phyloP scores from a whole-genome alignment of 768 basidiomycete species.

The Podaxis mareebaensis region DNA sequence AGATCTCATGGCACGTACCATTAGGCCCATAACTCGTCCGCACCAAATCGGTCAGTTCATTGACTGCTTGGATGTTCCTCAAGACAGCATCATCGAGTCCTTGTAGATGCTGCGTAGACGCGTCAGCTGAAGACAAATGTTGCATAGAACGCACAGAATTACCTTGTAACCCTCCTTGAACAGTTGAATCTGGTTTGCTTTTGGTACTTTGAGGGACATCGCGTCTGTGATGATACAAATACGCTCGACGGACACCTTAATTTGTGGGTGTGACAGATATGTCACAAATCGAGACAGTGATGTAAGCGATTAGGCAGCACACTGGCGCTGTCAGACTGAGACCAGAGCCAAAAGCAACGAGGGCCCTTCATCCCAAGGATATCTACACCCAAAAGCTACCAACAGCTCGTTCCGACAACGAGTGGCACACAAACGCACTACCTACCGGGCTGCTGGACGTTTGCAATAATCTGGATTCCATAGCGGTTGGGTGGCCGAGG shows the following conservation, averaged over 20 bases:
- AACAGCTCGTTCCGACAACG: too few species aligned
- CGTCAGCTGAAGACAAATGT: conserved; percentile 7
- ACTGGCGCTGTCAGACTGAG: too few species aligned
- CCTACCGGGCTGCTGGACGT: too few species aligned
- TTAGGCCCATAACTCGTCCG: conserved; percentile 97
- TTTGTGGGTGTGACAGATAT: neutral
- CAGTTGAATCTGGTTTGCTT: conserved; percentile 82
- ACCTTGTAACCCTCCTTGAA: conserved; percentile 99
- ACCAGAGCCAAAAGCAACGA: too few species aligned
- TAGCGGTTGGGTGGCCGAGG: too few species aligned
- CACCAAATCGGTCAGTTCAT: conserved; percentile 92
- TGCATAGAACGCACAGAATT: neutral
- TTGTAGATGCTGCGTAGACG: conserved; percentile 55
- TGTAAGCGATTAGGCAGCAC: too few species aligned
- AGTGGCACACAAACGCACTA: too few species aligned
- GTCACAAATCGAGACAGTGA: too few species aligned
- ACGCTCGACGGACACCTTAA: neutral
- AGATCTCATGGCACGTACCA: conserved; percentile 52
- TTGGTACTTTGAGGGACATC: conserved; percentile 96
- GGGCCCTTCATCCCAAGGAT: too few species aligned
- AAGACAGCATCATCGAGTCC: conserved; percentile 97
- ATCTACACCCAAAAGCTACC: too few species aligned
- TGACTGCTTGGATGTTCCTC: conserved; percentile 94
- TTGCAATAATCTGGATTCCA: too few species aligned
- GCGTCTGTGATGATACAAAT: conserved; percentile 5